phyloP scores from a whole-genome alignment of 2,329 filamentous ascomycete genomes.

The Colletotrichum musae region DNA sequence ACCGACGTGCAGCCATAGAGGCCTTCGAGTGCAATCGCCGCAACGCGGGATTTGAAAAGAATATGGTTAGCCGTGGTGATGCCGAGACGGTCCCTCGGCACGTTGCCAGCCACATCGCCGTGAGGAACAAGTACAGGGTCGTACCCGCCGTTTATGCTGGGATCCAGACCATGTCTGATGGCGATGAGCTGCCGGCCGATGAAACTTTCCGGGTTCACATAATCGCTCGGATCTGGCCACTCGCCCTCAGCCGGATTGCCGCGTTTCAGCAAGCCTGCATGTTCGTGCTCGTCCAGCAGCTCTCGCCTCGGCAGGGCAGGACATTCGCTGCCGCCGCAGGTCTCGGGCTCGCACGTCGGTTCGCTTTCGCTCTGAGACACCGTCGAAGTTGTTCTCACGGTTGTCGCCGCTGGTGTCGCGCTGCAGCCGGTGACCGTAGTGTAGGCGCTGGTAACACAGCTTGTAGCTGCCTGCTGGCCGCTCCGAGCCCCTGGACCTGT shows the following conservation, averaged over 20 bases:
- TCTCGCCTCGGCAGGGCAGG: neutral
- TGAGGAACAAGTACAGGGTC: neutral
- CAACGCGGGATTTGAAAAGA: constrained; percentile 7
- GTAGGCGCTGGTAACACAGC: constrained; percentile 15
- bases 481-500: neutral
- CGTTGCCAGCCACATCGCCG: neutral
- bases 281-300: neutral
- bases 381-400: neutral
- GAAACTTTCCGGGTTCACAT: neutral
- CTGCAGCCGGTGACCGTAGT: constrained; percentile 23
- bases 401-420: constrained; percentile 4
- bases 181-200: neutral
- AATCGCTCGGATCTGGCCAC: constrained; percentile 19
- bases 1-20: constrained; percentile 31
- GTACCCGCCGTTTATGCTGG: neutral
- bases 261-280: constrained; percentile 45
- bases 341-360: neutral
- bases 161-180: neutral
- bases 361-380: neutral
- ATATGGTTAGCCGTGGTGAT: constrained; percentile 4
- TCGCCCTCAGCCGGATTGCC: constrained; percentile 26
- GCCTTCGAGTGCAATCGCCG: constrained; percentile 12
- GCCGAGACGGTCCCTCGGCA: neutral
- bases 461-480: neutral
- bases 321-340: neutral